These are phyloP conservation scores for Penicillium salamii DNA, from an alignment of 495 filamentous ascomycete genomes.

Conservation along the genomic window DNA sequence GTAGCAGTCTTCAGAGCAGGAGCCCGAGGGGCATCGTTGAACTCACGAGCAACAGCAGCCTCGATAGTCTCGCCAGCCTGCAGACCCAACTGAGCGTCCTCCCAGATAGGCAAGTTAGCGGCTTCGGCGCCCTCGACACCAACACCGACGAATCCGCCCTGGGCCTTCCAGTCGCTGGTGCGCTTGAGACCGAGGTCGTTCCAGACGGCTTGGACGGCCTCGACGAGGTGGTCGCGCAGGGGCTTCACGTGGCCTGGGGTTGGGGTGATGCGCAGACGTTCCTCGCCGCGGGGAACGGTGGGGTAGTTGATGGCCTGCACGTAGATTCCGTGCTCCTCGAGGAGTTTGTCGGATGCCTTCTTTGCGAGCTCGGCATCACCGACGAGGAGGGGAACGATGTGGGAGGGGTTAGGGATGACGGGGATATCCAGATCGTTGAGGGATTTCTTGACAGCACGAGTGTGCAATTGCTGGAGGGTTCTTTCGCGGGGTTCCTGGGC, in stretches of 20 bases:
- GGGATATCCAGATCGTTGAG: constrained; percentile 78
- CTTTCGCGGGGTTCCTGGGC: constrained; percentile 76
- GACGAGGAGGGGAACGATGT: constrained; percentile 92
- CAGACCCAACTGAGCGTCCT: constrained; percentile 78
- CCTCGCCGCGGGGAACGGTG: constrained; percentile 93
- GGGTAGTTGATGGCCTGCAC: constrained; percentile 99
- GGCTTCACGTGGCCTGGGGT: constrained; percentile 86
- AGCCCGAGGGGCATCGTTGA: constrained; percentile 20
- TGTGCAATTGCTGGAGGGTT: constrained; percentile 90
- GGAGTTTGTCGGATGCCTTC: constrained; percentile 80
- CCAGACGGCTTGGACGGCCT: constrained; percentile 85
- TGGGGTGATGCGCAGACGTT: constrained; percentile 91
- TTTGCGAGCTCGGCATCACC: constrained; percentile 94
- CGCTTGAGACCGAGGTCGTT: constrained; percentile 82
- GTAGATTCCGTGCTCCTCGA: constrained; percentile 88
- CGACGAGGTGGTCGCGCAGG: constrained; percentile 80
- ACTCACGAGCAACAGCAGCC: constrained; percentile 37
- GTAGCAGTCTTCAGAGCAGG: constrained; percentile 31
- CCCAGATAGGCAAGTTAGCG: constrained; percentile 74
- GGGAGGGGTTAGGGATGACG: constrained; percentile 96
- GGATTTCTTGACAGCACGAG: constrained; percentile 81
- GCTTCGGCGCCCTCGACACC: constrained; percentile 62
- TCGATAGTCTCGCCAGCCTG: constrained; percentile 41
- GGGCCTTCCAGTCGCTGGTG: constrained; percentile 82
- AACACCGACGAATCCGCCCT: constrained; percentile 92